Percentiles rank a stretch among this genome's conserved stretches.
phyloP scores from a whole-genome alignment of 2,329 filamentous ascomycete species.

The Xylaria sp. region DNA sequence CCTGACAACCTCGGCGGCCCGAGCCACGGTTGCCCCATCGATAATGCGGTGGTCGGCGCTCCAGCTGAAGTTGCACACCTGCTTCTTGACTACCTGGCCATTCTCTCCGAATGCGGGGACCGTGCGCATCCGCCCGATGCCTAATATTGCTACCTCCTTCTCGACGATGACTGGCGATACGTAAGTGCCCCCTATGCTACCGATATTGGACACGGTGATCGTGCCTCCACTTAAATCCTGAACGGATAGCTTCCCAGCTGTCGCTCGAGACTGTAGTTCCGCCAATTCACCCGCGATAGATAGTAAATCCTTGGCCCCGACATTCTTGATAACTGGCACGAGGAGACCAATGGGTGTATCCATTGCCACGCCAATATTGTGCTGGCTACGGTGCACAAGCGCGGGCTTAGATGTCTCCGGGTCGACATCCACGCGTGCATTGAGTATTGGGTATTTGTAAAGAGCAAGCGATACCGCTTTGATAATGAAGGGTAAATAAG shows the following conservation, averaged over 20 bases:
- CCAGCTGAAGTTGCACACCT: constrained; percentile 94
- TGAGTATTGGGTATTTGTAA: constrained; percentile 84
- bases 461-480: constrained; percentile 92
- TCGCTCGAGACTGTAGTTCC: constrained; percentile 77
- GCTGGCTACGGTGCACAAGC: constrained; percentile 80
- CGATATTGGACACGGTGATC: constrained; percentile 96
- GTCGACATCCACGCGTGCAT: constrained; percentile 79
- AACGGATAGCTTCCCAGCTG: constrained; percentile 76
- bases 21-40: constrained; percentile 93
- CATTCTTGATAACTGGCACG: constrained; percentile 90
- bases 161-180: constrained; percentile 91
- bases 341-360: constrained; percentile 89
- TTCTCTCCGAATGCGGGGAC: constrained; percentile 80
- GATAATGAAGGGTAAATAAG: constrained; percentile 93
- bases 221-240: constrained; percentile 86
- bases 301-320: constrained; percentile 78
- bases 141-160: constrained; percentile 90
- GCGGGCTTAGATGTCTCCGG: constrained; percentile 70
- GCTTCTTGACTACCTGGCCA: constrained; percentile 73
- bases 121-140: constrained; percentile 81
- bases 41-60: constrained; percentile 94
- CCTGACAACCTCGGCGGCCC: constrained; percentile 84
- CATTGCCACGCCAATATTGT: constrained; percentile 97
- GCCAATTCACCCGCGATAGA: constrained; percentile 80
- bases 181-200: constrained; percentile 92